These are phyloP conservation scores for Amaranthus palmeri DNA, from an alignment of 148 eudicot genomes.

Conservation along the genomic window DNA sequence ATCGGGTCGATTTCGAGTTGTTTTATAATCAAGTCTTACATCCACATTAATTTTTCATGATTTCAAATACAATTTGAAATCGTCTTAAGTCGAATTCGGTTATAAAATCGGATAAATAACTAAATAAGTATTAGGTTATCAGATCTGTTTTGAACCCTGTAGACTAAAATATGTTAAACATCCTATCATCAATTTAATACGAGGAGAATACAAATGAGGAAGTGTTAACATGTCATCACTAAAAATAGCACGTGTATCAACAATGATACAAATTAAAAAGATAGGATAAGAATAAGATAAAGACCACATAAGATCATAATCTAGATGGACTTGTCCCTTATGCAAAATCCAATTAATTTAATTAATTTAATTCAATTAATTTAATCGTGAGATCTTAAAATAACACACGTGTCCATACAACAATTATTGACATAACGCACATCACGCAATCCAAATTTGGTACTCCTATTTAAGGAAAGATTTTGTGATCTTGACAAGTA, in stretches of 20 bases:
- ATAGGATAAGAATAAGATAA: background rate
- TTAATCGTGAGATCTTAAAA: background rate
- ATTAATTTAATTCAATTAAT: background rate
- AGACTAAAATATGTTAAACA: too few relatives aligned
- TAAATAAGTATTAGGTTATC: too few relatives aligned
- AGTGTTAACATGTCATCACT: background rate
- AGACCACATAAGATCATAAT: background rate
- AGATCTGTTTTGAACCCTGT: too few relatives aligned
- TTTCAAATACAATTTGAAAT: too few relatives aligned
- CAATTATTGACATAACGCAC: conserved; percentile 7
- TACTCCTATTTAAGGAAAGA: background rate
- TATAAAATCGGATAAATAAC: too few relatives aligned
- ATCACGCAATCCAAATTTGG: background rate
- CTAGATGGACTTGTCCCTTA: background rate
- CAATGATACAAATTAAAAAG: background rate
- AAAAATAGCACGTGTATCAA: background rate
- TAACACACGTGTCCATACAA: conserved; percentile 2
- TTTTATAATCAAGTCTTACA: too few relatives aligned
- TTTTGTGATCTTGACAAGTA: background rate
- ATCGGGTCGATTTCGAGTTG: too few relatives aligned
- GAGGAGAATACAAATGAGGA: too few relatives aligned
- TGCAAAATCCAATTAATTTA: background rate
- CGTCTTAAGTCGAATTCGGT: too few relatives aligned
- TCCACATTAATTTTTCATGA: too few relatives aligned
- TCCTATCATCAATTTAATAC: too few relatives aligned